These are phyloP conservation scores for Colletotrichum lupini DNA, from an alignment of 2,329 filamentous ascomycete species.

Conservation along the genomic window DNA sequence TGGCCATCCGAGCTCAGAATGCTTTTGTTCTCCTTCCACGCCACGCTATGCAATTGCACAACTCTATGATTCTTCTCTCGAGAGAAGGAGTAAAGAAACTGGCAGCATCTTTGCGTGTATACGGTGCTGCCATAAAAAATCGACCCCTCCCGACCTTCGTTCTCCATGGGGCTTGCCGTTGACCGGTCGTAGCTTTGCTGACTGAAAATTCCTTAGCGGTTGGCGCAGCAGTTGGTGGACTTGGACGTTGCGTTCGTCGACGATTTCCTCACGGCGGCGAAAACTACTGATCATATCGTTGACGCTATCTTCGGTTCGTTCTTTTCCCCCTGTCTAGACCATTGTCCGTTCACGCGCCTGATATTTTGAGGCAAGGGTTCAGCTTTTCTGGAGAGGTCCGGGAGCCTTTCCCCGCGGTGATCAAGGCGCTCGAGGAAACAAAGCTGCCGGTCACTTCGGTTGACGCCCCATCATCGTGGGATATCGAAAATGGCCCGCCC, in stretches of 20 bases:
- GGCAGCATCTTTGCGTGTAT: slow-evolving; percentile 11
- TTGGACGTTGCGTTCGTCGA: slow-evolving; percentile 85
- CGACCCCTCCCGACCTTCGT: background rate
- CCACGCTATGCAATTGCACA: slow-evolving; percentile 25
- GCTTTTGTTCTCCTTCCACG: slow-evolving; percentile 1
- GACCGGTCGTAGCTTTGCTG: slow-evolving; percentile 37
- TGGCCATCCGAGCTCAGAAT: background rate
- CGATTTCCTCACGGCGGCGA: slow-evolving; percentile 77
- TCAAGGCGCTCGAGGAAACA: slow-evolving; percentile 79
- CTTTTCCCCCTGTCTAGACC: background rate
- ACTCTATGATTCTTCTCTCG: background rate
- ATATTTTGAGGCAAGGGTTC: slow-evolving; percentile 69
- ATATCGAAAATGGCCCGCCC: slow-evolving; percentile 88
- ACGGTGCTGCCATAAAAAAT: slow-evolving; percentile 9
- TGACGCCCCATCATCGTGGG: slow-evolving; percentile 94
- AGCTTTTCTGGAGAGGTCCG: slow-evolving; percentile 92
- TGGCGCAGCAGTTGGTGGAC: slow-evolving; percentile 85
- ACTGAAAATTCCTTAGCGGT: slow-evolving; percentile 65
- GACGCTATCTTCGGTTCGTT: slow-evolving; percentile 91
- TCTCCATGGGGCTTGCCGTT: background rate
- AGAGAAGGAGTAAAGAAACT: slow-evolving; percentile 22
- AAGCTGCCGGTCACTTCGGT: slow-evolving; percentile 85
- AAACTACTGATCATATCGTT: slow-evolving; percentile 80
- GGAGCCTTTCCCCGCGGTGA: slow-evolving; percentile 89
- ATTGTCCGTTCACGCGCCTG: slow-evolving; percentile 24